Conservation (phyloP, 345 rosid genomes). For the Eucalyptus lansdowneana region DNA sequence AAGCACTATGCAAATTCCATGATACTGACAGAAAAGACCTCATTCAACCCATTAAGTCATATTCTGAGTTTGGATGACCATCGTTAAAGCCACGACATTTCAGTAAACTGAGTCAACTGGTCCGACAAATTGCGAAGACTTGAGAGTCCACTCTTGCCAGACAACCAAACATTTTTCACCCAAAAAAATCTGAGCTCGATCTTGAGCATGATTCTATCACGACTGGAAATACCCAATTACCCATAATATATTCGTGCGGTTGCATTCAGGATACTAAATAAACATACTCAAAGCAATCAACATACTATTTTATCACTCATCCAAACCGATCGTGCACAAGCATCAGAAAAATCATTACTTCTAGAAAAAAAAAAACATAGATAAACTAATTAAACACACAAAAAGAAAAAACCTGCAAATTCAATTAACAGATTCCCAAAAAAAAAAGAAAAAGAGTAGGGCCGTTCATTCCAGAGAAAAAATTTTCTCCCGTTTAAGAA, state of each 20-base stretch:
- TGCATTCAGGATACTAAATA: not conserved
- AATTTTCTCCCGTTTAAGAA: not conserved
- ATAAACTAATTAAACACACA: not conserved
- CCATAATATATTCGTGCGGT: not conserved
- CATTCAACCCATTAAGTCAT: not conserved
- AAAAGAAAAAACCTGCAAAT: not conserved
- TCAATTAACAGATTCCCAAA: not conserved
- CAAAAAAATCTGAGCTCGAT: not conserved
- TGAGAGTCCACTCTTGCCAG: not conserved
- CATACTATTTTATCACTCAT: not conserved
- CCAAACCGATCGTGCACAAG: not conserved
- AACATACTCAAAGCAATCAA: not conserved
- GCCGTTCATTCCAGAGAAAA: not conserved
- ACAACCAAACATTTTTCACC: not conserved
- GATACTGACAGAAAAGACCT: not conserved
- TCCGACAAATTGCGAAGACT: not conserved
- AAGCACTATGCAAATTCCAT: not conserved
- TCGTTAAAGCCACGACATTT: not conserved
- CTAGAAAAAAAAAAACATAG: not conserved
- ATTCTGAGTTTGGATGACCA: not conserved
- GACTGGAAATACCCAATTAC: not conserved
- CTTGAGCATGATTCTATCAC: not conserved
- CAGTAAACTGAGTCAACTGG: not conserved
- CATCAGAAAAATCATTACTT: not conserved
- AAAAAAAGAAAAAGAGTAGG: not conserved